These are phyloP conservation scores for Eucalyptus virginea DNA, from an alignment of 345 rosid genomes.

Conservation along the genomic window DNA sequence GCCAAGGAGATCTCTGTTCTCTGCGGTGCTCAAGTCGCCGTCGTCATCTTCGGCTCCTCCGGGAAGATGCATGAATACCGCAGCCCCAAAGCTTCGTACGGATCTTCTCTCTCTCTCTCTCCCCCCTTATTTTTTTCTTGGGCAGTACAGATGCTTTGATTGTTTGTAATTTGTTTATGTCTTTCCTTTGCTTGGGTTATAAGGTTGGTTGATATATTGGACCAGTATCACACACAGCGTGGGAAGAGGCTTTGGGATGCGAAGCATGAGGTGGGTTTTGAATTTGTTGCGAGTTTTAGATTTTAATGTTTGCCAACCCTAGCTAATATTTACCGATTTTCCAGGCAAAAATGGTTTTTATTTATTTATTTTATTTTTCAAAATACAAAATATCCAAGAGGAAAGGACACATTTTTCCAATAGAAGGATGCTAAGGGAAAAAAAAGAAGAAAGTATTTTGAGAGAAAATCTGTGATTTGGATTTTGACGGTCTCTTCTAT, in stretches of 20 bases:
- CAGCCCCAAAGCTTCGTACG: background rate
- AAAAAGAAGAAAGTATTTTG: background rate
- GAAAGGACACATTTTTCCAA: background rate
- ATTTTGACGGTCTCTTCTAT: conserved; percentile 10
- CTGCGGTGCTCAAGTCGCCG: conserved; percentile 38
- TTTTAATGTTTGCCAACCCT: background rate
- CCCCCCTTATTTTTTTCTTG: too few relatives aligned
- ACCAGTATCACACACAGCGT: conserved; percentile 56
- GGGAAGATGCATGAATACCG: conserved; percentile 34
- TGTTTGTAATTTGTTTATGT: background rate
- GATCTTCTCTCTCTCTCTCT: background rate
- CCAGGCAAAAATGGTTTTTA: background rate
- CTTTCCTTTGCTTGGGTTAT: background rate
- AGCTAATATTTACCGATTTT: background rate
- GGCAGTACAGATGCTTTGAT: background rate
- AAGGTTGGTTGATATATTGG: conserved; percentile 71
- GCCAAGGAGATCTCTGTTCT: conserved; percentile 34
- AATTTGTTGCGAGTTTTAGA: background rate
- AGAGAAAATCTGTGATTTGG: background rate
- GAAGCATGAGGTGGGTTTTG: conserved; percentile 74
- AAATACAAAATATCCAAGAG: background rate
- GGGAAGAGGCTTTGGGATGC: conserved; percentile 90
- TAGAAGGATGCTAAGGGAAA: background rate
- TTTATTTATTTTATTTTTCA: too few relatives aligned
- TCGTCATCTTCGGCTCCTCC: conserved; percentile 23